Base-by-base conservation (phyloP, 805 yeast species). In the Priceomyces medius region DNA sequence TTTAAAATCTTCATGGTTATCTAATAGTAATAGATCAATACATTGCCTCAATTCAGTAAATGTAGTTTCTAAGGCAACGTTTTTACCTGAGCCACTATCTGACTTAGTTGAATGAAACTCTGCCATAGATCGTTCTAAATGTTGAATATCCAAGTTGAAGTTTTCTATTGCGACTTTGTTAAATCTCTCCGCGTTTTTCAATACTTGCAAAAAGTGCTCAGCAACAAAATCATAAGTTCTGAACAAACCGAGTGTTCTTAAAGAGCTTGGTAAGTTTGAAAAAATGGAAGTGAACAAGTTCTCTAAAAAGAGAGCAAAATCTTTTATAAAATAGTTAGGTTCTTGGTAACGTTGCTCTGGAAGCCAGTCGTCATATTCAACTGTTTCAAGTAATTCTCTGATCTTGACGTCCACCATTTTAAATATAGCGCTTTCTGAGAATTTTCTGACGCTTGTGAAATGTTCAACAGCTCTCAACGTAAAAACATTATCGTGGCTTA, bases 161-260 rank as follows among this genome's bases (percentile, higher is more conserved):
- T 89, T 90, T 35, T 65, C 64, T 4, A 83, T 67, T 0, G 91
- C 84, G 43, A 66, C 82, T 17, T 71, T 68, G 16, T 88, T 81
- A 49, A 79, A 80, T 2, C 69, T 59, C 1, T 73, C 75, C 1
- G 81, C 77, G 14, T 75, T 74, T 34, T 80, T 68, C 45, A 90
- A 68, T 7, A 81, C 69, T 33, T 74, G 73, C 46, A 85, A 68
- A 58, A 91, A 79, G 46, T 82, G 79, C 31, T 82, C 77, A 0
- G 95, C 81, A 45, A 93, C 76, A 48, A 85, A 81, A 65, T 90
- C 98, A 58, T 87, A 88, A 20, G 91, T 88, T 56, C 95, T 78
- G 49, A 88, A 81, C 45, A 90, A 76, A n/a, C 95, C 78, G 45
- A 89, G 66, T 3, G 91, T 81, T 50, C 86, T 79, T 43, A 91